phyloP scores from a whole-genome alignment of 768 basidiomycete genomes.

The Boletus subparvulus region DNA sequence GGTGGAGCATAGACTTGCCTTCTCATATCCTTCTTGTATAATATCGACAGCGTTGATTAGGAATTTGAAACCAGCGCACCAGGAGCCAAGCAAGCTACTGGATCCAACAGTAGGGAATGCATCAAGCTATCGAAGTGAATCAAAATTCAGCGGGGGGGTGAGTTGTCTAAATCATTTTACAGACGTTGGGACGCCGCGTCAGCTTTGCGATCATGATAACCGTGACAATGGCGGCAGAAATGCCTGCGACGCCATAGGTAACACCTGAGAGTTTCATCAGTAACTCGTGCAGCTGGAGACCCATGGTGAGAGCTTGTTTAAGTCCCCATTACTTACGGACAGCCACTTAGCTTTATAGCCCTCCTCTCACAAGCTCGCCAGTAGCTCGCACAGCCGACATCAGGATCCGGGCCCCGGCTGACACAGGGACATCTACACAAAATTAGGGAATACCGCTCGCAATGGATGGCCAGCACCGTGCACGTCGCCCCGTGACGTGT shows the following conservation, averaged over 20 bases:
- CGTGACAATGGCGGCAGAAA: neutral
- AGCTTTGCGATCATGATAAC: neutral
- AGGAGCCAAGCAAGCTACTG: constrained; percentile 25
- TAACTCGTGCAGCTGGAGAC: neutral
- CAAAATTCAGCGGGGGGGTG: neutral
- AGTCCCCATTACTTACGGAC: too few relatives aligned
- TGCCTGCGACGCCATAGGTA: neutral
- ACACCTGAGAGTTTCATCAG: neutral
- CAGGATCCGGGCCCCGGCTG: too few relatives aligned
- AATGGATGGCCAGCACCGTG: too few relatives aligned
- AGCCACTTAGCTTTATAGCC: too few relatives aligned
- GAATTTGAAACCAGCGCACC: constrained; percentile 16
- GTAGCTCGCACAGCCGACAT: too few relatives aligned
- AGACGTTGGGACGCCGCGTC: neutral
- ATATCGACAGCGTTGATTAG: constrained; percentile 14
- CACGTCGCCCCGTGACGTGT: too few relatives aligned
- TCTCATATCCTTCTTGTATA: constrained; percentile 35
- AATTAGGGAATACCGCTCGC: too few relatives aligned
- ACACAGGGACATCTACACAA: too few relatives aligned
- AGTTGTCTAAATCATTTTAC: too few relatives aligned
- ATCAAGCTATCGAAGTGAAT: constrained; percentile 14
- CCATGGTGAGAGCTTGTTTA: neutral
- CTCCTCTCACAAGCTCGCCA: too few relatives aligned
- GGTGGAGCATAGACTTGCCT: constrained; percentile 16
- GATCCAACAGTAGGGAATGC: constrained; percentile 32